phyloP scores from a whole-genome alignment of 2,329 filamentous ascomycete genomes.

The Aspergillus fischeri region DNA sequence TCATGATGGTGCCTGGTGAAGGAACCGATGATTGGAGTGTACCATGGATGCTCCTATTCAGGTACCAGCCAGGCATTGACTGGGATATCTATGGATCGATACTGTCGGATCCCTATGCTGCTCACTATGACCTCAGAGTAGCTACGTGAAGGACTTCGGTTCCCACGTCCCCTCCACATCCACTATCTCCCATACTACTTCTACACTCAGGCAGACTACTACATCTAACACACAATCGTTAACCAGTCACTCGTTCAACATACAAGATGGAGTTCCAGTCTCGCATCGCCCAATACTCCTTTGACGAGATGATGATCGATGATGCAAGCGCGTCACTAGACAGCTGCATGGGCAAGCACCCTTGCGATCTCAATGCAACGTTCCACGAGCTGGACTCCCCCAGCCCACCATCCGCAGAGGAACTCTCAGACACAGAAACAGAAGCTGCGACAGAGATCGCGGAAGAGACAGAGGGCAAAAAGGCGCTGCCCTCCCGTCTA shows the following conservation, averaged over 20 bases:
- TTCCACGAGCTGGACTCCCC: neutral
- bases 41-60: neutral
- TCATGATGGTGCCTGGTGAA: neutral
- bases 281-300: neutral
- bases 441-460: neutral
- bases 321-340: neutral
- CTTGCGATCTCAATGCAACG: neutral
- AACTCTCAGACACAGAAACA: neutral
- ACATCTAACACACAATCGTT: neutral
- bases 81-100: neutral
- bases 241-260: neutral
- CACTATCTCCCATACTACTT: neutral
- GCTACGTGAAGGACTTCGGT: neutral
- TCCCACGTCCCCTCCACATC: too few relatives aligned
- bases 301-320: neutral
- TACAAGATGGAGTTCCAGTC: neutral
- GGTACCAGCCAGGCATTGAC: neutral
- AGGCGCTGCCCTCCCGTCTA: neutral
- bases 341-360: neutral
- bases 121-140: neutral
- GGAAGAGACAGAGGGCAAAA: neutral
- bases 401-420: neutral
- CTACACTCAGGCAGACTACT: neutral
- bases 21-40: neutral
- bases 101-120: neutral